These are phyloP conservation scores for Candida patagonica DNA, from an alignment of 805 yeast species.

Conservation along the genomic window DNA sequence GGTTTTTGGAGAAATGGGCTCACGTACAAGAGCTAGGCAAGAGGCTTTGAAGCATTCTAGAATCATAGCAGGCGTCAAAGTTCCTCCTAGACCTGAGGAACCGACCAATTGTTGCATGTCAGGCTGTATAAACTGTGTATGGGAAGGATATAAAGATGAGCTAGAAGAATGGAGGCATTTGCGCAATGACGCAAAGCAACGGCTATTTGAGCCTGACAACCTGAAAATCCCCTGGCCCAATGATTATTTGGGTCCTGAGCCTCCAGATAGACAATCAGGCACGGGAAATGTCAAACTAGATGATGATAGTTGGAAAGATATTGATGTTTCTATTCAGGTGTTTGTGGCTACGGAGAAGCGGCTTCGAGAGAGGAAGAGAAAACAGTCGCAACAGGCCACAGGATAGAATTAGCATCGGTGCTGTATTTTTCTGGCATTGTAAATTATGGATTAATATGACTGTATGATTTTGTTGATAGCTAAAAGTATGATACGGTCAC, in stretches of 20 bases:
- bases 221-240: conserved; percentile 50
- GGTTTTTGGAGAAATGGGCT: conserved; percentile 29
- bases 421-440: too few relatives aligned
- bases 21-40: conserved; percentile 23
- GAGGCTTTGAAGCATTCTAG: conserved; percentile 27
- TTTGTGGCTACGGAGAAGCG: conserved; percentile 77
- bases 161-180: conserved; percentile 66
- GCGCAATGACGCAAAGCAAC: conserved; percentile 50
- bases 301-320: conserved; percentile 44
- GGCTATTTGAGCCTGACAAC: conserved; percentile 28
- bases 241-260: conserved; percentile 44
- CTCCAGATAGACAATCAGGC: conserved; percentile 25
- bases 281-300: conserved; percentile 16
- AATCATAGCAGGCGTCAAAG: conserved; percentile 54
- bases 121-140: conserved; percentile 94
- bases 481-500: too few relatives aligned
- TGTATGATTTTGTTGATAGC: too few relatives aligned
- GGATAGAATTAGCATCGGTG: too few relatives aligned
- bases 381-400: too few relatives aligned
- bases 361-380: conserved; percentile 31
- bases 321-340: conserved; percentile 68
- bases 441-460: too few relatives aligned
- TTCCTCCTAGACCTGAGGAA: conserved; percentile 77
- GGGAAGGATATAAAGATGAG: conserved; percentile 90
- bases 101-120: conserved; percentile 98